A percentile compares a stretch with the other conserved stretches of the same genome.
Evolutionary conservation across 1,139 yeast species (phyloP).

Genomic region (Geotrichum citri-aurantii): DNA sequence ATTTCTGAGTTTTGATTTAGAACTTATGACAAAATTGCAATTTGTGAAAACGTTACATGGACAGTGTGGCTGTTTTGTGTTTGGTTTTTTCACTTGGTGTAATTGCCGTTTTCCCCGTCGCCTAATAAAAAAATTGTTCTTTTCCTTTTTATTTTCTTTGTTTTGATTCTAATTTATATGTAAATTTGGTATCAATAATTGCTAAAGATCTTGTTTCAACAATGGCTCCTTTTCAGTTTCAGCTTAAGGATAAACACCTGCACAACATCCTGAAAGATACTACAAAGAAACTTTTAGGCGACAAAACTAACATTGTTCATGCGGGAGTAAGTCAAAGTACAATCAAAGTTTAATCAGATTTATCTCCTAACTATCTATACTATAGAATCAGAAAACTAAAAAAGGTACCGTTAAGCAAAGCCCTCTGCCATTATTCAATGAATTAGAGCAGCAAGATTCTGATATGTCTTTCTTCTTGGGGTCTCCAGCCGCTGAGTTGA

Average conservation of each 20-base stretch:
- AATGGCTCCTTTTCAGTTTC: slow-evolving; percentile 13
- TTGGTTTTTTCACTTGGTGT: not conserved
- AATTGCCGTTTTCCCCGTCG: not conserved
- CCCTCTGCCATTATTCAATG: not conserved
- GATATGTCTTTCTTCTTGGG: slow-evolving; percentile 15
- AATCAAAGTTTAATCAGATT: not conserved
- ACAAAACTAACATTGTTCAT: slow-evolving; percentile 11
- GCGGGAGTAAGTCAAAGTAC: not conserved
- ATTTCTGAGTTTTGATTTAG: not conserved
- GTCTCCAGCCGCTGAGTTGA: slow-evolving; percentile 4
- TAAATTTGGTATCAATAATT: not conserved
- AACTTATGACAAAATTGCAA: not conserved
- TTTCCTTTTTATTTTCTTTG: not conserved
- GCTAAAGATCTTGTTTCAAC: not conserved
- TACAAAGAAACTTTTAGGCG: slow-evolving; percentile 9
- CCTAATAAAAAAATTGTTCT: not conserved
- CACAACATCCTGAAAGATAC: slow-evolving; percentile 16
- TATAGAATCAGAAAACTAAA: not conserved
- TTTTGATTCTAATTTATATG: not conserved
- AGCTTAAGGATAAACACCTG: slow-evolving; percentile 11
- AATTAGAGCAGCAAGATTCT: slow-evolving; percentile 7
- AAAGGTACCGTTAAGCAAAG: not conserved
- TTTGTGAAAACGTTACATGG: not conserved
- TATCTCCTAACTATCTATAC: not conserved
- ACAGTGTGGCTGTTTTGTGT: not conserved